A percentile compares a stretch with the other conserved stretches of the same genome.
These are phyloP conservation scores for Citrus mangshanensis DNA, from an alignment of 345 rosid genomes.

Conservation along the genomic window DNA sequence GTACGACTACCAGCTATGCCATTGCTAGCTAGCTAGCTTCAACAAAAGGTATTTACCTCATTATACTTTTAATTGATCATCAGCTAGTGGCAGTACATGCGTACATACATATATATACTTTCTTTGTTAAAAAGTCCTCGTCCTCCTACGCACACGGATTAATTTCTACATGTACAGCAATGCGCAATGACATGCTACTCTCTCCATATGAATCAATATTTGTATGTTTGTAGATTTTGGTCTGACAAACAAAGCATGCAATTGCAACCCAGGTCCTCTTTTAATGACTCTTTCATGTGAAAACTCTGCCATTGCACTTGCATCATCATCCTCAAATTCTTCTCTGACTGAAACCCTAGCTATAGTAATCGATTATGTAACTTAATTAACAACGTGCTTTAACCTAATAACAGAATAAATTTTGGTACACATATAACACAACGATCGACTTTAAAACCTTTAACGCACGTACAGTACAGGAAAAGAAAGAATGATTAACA, in stretches of 20 bases:
- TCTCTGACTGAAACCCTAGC: background rate
- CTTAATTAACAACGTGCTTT: background rate
- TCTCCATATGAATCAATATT: constrained; percentile 21
- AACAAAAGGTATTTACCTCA: too few relatives aligned
- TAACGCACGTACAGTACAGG: too few relatives aligned
- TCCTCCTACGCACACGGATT: too few relatives aligned
- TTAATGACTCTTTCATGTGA: background rate
- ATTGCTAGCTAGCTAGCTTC: too few relatives aligned
- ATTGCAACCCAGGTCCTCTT: background rate
- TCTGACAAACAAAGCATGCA: background rate
- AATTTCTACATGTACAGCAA: too few relatives aligned
- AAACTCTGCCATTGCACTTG: background rate
- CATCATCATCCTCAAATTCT: background rate
- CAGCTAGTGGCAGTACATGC: too few relatives aligned
- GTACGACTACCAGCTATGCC: too few relatives aligned
- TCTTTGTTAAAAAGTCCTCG: too few relatives aligned
- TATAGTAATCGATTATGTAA: background rate
- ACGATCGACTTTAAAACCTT: background rate
- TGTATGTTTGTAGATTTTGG: background rate
- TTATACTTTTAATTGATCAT: too few relatives aligned
- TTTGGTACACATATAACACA: background rate
- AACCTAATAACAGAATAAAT: background rate
- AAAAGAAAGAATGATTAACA: background rate
- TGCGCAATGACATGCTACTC: constrained; percentile 13
- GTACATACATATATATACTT: too few relatives aligned